These are phyloP conservation scores for Chaetomium globosum DNA, from an alignment of 2,329 filamentous ascomycete genomes.

Conservation along the genomic window DNA sequence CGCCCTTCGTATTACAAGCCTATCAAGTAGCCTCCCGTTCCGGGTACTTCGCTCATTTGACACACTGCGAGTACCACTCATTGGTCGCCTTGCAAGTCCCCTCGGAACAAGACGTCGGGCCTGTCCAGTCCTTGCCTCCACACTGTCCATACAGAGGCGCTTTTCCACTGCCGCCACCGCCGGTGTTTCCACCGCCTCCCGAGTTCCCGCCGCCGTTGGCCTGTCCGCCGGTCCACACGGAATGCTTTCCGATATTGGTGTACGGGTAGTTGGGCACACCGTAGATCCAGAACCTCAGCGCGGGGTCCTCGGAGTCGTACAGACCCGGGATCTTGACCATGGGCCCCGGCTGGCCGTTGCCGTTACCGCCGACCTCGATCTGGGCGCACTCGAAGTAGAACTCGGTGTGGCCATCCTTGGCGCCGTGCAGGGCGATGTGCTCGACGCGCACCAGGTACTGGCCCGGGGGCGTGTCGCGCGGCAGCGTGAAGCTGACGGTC, in stretches of 20 bases:
- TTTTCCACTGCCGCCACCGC: not conserved
- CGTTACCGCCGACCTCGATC: not conserved
- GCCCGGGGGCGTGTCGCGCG: not conserved
- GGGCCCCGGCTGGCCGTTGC: not conserved
- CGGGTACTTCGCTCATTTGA: not conserved
- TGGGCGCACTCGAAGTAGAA: not conserved
- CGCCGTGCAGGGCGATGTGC: not conserved
- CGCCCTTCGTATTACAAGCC: not conserved
- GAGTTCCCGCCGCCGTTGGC: not conserved
- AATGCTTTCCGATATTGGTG: not conserved
- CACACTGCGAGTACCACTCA: not conserved
- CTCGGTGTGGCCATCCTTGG: not conserved
- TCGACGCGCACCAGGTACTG: not conserved
- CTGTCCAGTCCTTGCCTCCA: not conserved
- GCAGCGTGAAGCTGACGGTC: not conserved
- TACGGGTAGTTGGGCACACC: not conserved
- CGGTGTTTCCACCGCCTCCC: not conserved
- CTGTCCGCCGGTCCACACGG: not conserved
- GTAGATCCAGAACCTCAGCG: not conserved
- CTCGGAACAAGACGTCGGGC: not conserved
- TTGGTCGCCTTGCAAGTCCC: not conserved
- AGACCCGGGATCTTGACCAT: not conserved
- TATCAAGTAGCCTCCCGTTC: not conserved
- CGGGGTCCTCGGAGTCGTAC: not conserved
- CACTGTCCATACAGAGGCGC: not conserved